Evolutionary conservation across 176 grass and related monocot species (phyloP), one percentile per base, ranked within the genome.

Genomic region (Thalia dealbata): DNA sequence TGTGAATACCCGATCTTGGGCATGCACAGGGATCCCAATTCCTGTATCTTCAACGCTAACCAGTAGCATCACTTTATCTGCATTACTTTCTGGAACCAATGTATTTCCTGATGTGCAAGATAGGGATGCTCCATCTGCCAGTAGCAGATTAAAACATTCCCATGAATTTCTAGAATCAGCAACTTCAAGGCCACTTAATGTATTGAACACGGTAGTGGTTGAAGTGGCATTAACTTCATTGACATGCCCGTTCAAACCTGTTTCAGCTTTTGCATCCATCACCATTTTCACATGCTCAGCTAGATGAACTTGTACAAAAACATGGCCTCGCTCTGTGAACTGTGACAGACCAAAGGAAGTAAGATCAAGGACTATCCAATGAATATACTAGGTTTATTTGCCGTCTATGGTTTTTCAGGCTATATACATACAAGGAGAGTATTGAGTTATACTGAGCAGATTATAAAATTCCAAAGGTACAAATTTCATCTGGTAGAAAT

Each of bases 291-390:
- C 88, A 79, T 91, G 85, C 44, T 93, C 90, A 63, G 72, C 67
- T 18, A 99, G 79, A 75, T 99, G 95, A 82, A 99, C 95, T 88
- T 99, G 95, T 65, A 99, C 95, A 88, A 99, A 93, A 81, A 93
- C 86, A 70, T 99, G 90, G 27, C 95, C 95, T n/a, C 60, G 71
- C 73, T 91, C 87, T 78, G 95, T 99, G 78, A 99, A 99, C 90
- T 99, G 79, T 70, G 16, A 80, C 30, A 74, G 71, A 61, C 24
- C 2, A 78, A 42, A 54, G 10, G 64, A 7, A 52, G 28, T n/a
- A 50, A 70, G 55, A 43, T 68, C 65, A 68, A 70, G 28, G 35
- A 50, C 56, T 15, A 61, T 22, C 48, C 28, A 41, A 72, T 64
- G 29, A 56, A 67, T 63, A 15, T 25, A 62, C 67, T 62, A 21